These are phyloP conservation scores for Ustilago cynodontis DNA, from an alignment of 1,284 basidiomycete genomes.

Conservation along the genomic window DNA sequence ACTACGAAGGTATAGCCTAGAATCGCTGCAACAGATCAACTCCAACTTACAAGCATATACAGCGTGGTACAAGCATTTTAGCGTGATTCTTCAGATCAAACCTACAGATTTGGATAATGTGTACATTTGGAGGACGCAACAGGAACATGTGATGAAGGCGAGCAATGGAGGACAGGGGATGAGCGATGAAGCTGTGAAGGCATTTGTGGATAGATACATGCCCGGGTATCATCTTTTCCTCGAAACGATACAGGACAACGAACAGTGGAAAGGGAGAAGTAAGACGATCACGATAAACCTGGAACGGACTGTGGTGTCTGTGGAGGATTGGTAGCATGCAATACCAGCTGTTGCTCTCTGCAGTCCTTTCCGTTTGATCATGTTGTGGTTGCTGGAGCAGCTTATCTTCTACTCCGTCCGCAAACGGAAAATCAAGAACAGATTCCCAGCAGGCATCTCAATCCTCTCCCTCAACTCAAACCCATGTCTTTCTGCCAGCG, in stretches of 20 bases:
- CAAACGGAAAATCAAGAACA: slow-evolving; percentile 34
- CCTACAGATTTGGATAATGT: slow-evolving; percentile 43
- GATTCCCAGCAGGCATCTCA: slow-evolving; percentile 52
- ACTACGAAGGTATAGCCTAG: slow-evolving; percentile 19
- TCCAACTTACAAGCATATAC: slow-evolving; percentile 26
- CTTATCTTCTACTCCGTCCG: slow-evolving; percentile 15
- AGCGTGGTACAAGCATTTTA: slow-evolving; percentile 36
- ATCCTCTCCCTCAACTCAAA: slow-evolving; percentile 35
- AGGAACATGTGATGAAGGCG: slow-evolving; percentile 52
- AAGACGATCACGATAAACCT: slow-evolving; percentile 45
- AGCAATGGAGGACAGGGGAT: slow-evolving; percentile 40
- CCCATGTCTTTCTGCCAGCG: slow-evolving; percentile 43
- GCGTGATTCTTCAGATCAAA: slow-evolving; percentile 39
- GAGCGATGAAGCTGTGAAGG: slow-evolving; percentile 38
- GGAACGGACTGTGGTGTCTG: slow-evolving; percentile 21
- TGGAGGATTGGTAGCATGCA: slow-evolving; percentile 33
- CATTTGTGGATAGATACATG: slow-evolving; percentile 72
- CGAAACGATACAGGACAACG: slow-evolving; percentile 34
- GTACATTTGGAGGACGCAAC: slow-evolving; percentile 43
- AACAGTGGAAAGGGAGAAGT: slow-evolving; percentile 36
- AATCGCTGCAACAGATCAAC: slow-evolving; percentile 40
- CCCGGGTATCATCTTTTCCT: slow-evolving; percentile 62
- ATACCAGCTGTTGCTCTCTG: not conserved
- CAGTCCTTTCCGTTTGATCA: no score
- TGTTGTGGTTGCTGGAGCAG: not conserved